Evolutionary conservation across 768 basidiomycete genomes (phyloP), one percentile per base, ranked within the genome.

Genomic region (Pleurotus sapidus): DNA sequence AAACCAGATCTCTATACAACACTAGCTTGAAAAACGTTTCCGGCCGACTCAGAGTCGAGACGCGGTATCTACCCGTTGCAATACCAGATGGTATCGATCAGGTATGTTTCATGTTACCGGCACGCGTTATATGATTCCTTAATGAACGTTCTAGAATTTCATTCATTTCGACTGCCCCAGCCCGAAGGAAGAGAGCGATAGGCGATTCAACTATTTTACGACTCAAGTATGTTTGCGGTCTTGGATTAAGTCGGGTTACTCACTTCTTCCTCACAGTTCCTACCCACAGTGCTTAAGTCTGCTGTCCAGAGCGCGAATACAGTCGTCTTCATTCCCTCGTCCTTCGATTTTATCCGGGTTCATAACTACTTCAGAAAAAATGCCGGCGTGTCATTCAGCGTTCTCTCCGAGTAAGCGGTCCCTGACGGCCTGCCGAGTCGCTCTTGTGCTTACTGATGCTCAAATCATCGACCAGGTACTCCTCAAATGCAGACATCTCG

Each of bases 321-420:
- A 0, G 81, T 88, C 50, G 79, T 98, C 61, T 91, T 98, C 68
- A 76, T 99, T 15, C 95, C 97, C 0, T 95, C 93, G 0, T 98
- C 95, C 51, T 95, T 96, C 68, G 97, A 98, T 72, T 98, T 95
- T 68, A 91, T 98, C 57, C 84, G 94, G 18, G 78, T 99, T 7
- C 89, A 91, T 58, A 94, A 95, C 59, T 78, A 92, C 71, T 86
- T 98, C 74, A 82, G 86, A 55, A 93, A 91, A 70, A 74, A 81
- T 57, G 75, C 80, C 9, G 83, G 84, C 14, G 77, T 91, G 34
- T 82, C 85, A 1, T 96, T 90, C 67, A 74, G 89, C 3, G 84
- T 95, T 24, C 84, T 99, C 49, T 97, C 95, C 2, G 97, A 99
- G 92, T 97, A 67, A 63, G 84, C 17, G 46, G 9, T 18, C 18